These are phyloP conservation scores for Candida vaughaniae DNA, from an alignment of 805 yeast species.

Conservation along the genomic window DNA sequence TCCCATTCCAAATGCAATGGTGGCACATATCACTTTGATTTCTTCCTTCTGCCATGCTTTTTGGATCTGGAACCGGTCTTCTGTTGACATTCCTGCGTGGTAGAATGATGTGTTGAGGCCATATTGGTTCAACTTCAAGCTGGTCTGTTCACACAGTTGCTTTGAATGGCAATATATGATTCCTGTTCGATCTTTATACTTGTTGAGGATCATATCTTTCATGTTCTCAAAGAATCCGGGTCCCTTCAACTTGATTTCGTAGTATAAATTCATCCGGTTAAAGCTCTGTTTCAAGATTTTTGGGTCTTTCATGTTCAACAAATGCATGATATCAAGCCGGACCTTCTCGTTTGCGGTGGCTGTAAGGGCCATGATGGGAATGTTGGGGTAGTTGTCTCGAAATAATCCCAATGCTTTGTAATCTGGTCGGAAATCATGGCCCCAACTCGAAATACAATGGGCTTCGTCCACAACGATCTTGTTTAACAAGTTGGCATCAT, in stretches of 20 bases:
- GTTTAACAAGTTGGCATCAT: slow-evolving; percentile 60
- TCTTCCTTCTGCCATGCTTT: slow-evolving; percentile 73
- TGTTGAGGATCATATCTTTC: slow-evolving; percentile 48
- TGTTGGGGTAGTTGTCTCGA: slow-evolving; percentile 67
- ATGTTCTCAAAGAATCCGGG: slow-evolving; percentile 58
- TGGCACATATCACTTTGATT: slow-evolving; percentile 86
- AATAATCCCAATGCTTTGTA: slow-evolving; percentile 78
- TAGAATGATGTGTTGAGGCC: slow-evolving; percentile 76
- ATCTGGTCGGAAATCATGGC: slow-evolving; percentile 97
- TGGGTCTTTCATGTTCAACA: slow-evolving; percentile 61
- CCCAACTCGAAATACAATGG: slow-evolving; percentile 98
- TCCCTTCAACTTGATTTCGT: slow-evolving; percentile 71
- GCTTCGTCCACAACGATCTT: slow-evolving; percentile 95
- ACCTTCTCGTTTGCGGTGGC: slow-evolving; percentile 96
- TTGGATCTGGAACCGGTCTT: slow-evolving; percentile 72
- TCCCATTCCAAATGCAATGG: slow-evolving; percentile 99
- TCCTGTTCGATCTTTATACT: slow-evolving; percentile 65
- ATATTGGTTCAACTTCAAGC: slow-evolving; percentile 52
- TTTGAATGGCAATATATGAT: slow-evolving; percentile 93
- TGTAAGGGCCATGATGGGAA: slow-evolving; percentile 93
- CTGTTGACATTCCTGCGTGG: slow-evolving; percentile 93
- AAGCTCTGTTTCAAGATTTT: slow-evolving; percentile 83
- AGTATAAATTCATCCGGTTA: slow-evolving; percentile 81
- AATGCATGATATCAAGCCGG: slow-evolving; percentile 78
- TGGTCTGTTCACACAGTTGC: slow-evolving; percentile 79